phyloP scores from a whole-genome alignment of 23 red algal species.

The Pyropia haitanensis region DNA sequence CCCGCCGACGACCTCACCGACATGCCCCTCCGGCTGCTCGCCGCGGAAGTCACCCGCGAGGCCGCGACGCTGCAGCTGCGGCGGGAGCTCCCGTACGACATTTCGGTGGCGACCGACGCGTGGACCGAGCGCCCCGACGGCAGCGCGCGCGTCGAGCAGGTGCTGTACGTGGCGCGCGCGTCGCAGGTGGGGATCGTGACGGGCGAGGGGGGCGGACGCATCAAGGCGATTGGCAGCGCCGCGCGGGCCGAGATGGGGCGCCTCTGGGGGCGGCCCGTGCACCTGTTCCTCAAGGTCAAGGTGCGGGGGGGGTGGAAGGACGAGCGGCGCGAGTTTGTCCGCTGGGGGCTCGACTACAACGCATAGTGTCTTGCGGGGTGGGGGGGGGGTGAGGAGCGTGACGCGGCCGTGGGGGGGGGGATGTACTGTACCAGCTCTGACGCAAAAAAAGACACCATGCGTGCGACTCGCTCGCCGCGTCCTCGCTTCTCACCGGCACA shows the following conservation, averaged over 20 bases:
- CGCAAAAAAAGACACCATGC: no score
- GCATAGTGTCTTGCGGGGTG: conserved; percentile 5
- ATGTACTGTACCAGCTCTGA: no score
- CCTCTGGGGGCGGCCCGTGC: conserved; percentile 54
- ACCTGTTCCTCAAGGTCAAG: conserved; percentile 89
- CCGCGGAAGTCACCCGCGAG: conserved; percentile 91
- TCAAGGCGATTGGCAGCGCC: conserved; percentile 73
- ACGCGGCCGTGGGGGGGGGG: no score
- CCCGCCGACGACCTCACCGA: conserved; percentile 76
- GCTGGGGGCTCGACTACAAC: conserved; percentile 82
- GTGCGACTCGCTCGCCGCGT: no score
- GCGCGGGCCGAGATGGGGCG: conserved; percentile 47
- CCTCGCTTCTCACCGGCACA: no score
- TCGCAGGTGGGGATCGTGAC: conserved; percentile 84
- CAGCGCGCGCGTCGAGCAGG: conserved; percentile 53
- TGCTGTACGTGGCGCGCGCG: conserved; percentile 59
- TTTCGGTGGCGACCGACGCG: conserved; percentile 72
- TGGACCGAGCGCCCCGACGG: conserved; percentile 57
- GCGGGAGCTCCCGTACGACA: conserved; percentile 83
- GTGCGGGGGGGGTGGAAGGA: conserved; percentile 82
- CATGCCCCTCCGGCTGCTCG: conserved; percentile 66
- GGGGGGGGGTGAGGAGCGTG: no score
- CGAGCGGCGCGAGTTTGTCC: conserved; percentile 34
- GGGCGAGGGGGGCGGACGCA: conserved; percentile 45
- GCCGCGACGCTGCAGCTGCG: conserved; percentile 52